phyloP scores from a whole-genome alignment of 2,329 filamentous ascomycete species.

The Sarocladiaceae sp. region DNA sequence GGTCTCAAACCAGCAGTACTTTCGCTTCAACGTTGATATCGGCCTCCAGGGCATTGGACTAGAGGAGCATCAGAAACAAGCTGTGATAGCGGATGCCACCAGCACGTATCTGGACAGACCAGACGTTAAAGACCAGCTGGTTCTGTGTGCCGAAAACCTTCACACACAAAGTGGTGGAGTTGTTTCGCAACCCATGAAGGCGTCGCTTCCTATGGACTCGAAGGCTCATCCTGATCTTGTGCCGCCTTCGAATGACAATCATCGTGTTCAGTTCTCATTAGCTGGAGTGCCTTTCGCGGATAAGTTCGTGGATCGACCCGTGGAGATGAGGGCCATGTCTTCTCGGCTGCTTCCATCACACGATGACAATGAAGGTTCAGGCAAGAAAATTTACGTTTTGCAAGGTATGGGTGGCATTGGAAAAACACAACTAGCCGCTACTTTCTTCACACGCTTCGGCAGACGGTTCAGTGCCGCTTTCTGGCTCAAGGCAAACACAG shows the following conservation, averaged over 20 bases:
- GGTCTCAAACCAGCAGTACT: slow-evolving; percentile 28
- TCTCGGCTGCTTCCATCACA: background rate
- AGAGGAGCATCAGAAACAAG: slow-evolving; percentile 23
- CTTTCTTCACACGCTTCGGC: slow-evolving; percentile 2
- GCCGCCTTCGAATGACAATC: background rate
- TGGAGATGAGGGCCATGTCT: background rate
- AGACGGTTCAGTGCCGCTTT: slow-evolving; percentile 24
- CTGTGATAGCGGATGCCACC: slow-evolving; percentile 17
- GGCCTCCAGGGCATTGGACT: slow-evolving; percentile 37
- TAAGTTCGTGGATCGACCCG: slow-evolving; percentile 51
- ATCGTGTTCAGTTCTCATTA: background rate
- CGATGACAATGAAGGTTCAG: background rate
- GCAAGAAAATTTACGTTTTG: background rate
- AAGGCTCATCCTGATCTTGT: background rate
- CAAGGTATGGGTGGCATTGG: slow-evolving; percentile 7
- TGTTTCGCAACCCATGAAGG: background rate
- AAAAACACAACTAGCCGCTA: slow-evolving; percentile 5
- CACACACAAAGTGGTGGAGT: no score
- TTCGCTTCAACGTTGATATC: slow-evolving; percentile 39
- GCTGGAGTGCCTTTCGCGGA: slow-evolving; percentile 43
- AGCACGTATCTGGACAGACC: slow-evolving; percentile 4
- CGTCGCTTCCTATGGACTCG: background rate
- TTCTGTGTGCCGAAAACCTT: background rate
- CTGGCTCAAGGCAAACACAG: slow-evolving; percentile 26
- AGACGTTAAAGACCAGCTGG: background rate